phyloP scores from a whole-genome alignment of 2,329 filamentous ascomycete genomes.

The Herpotrichia juniperi region DNA sequence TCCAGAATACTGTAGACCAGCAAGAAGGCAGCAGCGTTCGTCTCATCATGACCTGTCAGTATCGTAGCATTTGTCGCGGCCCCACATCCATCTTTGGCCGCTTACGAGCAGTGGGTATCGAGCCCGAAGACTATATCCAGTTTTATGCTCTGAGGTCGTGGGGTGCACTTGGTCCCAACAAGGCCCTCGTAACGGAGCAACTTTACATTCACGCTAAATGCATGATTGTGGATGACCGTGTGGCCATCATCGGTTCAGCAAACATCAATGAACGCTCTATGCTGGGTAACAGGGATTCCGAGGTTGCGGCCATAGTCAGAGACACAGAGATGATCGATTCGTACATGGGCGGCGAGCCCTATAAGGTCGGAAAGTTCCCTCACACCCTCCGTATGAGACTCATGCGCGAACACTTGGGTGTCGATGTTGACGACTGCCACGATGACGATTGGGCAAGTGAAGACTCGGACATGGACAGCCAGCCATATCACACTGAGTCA shows the following conservation, averaged over 20 bases:
- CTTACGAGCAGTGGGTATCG: slow-evolving; percentile 77
- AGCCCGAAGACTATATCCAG: slow-evolving; percentile 92
- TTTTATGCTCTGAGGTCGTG: slow-evolving; percentile 93
- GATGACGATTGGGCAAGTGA: slow-evolving; percentile 43
- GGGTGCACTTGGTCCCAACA: slow-evolving; percentile 85
- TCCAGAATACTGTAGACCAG: slow-evolving; percentile 94
- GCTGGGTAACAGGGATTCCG: slow-evolving; percentile 89
- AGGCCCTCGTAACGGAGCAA: slow-evolving; percentile 89
- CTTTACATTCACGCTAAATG: slow-evolving; percentile 98
- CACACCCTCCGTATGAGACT: slow-evolving; percentile 90
- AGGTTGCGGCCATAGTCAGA: slow-evolving; percentile 86
- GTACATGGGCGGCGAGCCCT: slow-evolving; percentile 87
- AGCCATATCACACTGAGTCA: slow-evolving; percentile 57
- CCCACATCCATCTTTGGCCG: slow-evolving; percentile 91
- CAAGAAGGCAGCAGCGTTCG: slow-evolving; percentile 94
- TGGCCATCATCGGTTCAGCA: slow-evolving; percentile 92
- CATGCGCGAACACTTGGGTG: slow-evolving; percentile 95
- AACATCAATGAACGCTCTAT: slow-evolving; percentile 99
- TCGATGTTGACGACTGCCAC: slow-evolving; percentile 85
- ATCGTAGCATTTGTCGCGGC: slow-evolving; percentile 91
- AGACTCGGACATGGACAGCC: slow-evolving; percentile 67
- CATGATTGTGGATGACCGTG: slow-evolving; percentile 92
- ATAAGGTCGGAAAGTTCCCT: slow-evolving; percentile 88
- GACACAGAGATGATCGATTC: slow-evolving; percentile 94
- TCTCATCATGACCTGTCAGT: slow-evolving; percentile 96